A percentile compares a stretch with the other conserved stretches of the same genome.
phyloP scores from a whole-genome alignment of 257 asterid species.

The Plantago ovata region DNA sequence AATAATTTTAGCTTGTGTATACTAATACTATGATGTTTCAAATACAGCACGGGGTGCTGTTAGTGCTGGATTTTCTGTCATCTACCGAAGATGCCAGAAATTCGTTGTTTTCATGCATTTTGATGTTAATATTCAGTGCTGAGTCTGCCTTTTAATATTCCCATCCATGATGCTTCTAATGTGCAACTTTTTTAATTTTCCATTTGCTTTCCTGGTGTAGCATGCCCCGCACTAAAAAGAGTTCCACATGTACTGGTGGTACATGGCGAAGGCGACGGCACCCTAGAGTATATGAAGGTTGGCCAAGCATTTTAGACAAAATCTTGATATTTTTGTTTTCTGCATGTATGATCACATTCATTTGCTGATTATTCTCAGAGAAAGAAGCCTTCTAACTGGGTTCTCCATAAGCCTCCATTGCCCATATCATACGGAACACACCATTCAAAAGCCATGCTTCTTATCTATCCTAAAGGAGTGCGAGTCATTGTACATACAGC shows the following conservation, averaged over 20 bases:
- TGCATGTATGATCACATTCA: slow-evolving; percentile 16
- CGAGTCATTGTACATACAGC: slow-evolving; percentile 91
- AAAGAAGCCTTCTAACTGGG: slow-evolving; percentile 72
- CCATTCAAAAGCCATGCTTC: slow-evolving; percentile 98
- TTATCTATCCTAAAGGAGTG: slow-evolving; percentile 85
- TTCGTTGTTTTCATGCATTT: neutral
- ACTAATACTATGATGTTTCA: neutral
- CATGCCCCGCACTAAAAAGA: slow-evolving; percentile 65
- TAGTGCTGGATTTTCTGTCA: no score
- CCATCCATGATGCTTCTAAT: slow-evolving; percentile 16
- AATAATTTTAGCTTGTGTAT: neutral
- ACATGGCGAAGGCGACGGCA: slow-evolving; percentile 95
- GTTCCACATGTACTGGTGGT: slow-evolving; percentile 76
- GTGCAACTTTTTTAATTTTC: slow-evolving; percentile 6
- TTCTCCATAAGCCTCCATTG: slow-evolving; percentile 92
- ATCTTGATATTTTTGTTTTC: slow-evolving; percentile 11
- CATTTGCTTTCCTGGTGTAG: slow-evolving; percentile 31
- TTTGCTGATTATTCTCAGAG: slow-evolving; percentile 52
- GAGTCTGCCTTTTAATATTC: neutral
- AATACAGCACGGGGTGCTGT: neutral
- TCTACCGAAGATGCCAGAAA: no score
- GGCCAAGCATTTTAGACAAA: slow-evolving; percentile 12
- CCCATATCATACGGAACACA: slow-evolving; percentile 98
- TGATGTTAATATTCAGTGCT: neutral
- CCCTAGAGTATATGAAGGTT: slow-evolving; percentile 87